Evolutionary conservation across 306 rosid genomes (phyloP), one percentile per base, ranked within the genome.

Genomic region (Senna siamea): DNA sequence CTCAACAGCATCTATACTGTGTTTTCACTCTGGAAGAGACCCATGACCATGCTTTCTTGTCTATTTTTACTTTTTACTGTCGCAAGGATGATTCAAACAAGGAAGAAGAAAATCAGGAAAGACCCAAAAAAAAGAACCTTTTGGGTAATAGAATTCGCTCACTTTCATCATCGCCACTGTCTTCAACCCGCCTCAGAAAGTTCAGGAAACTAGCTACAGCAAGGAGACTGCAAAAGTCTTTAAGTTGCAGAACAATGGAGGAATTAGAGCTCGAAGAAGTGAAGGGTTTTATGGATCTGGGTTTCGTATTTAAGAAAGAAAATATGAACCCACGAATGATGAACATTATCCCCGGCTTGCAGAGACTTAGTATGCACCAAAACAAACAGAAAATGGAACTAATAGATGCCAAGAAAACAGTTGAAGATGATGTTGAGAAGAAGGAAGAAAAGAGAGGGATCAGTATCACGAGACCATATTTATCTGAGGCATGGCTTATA

Each of bases 401-500:
- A 32, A 17, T 8, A 1, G 73, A 62, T 20, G 76, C 30, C 15
- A 26, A 26, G n/a, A 57, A 37, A 82, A 60, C n/a, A 3, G 70
- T 15, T 37, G 53, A 34, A 68, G 74, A 37, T 15, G 64, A 59
- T 5, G 17, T 9, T 26, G 84, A 69, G n/a, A 83, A 37, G 9
- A 81, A 26, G 0, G 85, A 76, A 19, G 84, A 75, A 57, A 53
- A 79, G 74, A 77, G 77, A 79, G 81, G 52, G 2, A 51, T 70
- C 22, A 37, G 38, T 2, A 52, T 75, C 43, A 20, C 9, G 50
- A 83, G 96, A 84, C 97, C 98, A 9, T 93, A 93, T 81, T 79
- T 93, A 60, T 90, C 92, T 0, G 98, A 93, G 46, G 93, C 98
- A 12, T 93, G 98, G 97, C 89, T 84, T 6, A 85, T 90, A 83